Evolutionary conservation across 2,329 filamentous ascomycete species (phyloP).

Genomic region (Pyrenophora seminiperda): DNA sequence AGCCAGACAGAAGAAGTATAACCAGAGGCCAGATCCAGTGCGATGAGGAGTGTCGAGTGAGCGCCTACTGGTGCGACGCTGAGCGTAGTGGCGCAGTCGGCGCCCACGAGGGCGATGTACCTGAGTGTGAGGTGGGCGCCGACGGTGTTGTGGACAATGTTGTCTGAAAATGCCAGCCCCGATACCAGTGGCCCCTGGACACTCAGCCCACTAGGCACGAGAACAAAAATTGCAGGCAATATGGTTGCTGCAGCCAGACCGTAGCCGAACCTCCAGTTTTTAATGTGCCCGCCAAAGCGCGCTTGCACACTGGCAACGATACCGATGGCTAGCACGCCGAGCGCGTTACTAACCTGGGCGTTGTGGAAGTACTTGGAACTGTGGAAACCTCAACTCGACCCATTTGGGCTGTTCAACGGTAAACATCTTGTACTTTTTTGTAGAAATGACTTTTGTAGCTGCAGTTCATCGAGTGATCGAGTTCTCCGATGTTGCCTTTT

Average conservation of each 20-base stretch:
- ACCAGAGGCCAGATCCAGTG: slow-evolving; percentile 56
- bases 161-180: slow-evolving; percentile 62
- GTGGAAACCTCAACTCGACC: too few relatives aligned
- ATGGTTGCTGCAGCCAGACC: slow-evolving; percentile 83
- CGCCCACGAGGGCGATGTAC: slow-evolving; percentile 31
- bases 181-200: slow-evolving; percentile 62
- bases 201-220: slow-evolving; percentile 65
- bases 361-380: slow-evolving; percentile 70
- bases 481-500: too few relatives aligned
- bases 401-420: too few relatives aligned
- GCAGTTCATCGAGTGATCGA: too few relatives aligned
- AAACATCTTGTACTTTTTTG: too few relatives aligned
- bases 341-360: slow-evolving; percentile 75
- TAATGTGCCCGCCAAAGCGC: slow-evolving; percentile 64
- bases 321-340: slow-evolving; percentile 77
- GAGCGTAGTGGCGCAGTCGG: slow-evolving; percentile 48
- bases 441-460: too few relatives aligned
- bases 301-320: slow-evolving; percentile 80
- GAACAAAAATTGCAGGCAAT: slow-evolving; percentile 81
- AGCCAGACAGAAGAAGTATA: too few relatives aligned
- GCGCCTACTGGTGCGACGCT: slow-evolving; percentile 31
- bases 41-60: slow-evolving; percentile 43
- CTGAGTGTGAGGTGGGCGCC: slow-evolving; percentile 49
- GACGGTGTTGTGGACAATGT: slow-evolving; percentile 57
- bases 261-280: slow-evolving; percentile 59